phyloP scores from a whole-genome alignment of 345 rosid species.

The Eucalyptus sp. region DNA sequence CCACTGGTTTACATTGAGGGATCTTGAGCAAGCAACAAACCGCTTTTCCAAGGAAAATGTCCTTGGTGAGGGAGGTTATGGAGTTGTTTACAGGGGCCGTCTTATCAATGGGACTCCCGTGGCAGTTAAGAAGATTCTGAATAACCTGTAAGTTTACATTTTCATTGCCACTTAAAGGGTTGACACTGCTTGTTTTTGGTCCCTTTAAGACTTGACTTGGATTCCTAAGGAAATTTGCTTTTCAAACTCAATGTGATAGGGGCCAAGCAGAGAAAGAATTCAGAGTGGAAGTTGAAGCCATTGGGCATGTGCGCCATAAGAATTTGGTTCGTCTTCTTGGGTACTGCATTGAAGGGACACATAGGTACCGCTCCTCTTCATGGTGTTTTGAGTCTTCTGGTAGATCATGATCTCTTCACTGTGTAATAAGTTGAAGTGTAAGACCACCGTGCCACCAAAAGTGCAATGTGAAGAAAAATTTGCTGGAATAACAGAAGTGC shows the following conservation, averaged over 20 bases:
- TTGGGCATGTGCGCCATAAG: conserved; percentile 82
- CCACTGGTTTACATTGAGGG: conserved; percentile 81
- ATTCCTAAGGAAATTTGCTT: not conserved
- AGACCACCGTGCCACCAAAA: not conserved
- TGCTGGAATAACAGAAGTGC: not conserved
- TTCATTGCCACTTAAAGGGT: not conserved
- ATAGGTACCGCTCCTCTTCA: conserved; percentile 22
- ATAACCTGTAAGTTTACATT: conserved; percentile 45
- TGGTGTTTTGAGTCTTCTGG: not conserved
- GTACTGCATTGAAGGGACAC: conserved; percentile 73
- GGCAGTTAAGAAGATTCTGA: conserved; percentile 68
- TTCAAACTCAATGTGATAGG: conserved; percentile 11
- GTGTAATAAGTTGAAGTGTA: not conserved
- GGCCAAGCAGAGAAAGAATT: conserved; percentile 90
- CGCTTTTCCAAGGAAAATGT: conserved; percentile 63
- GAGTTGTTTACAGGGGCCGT: conserved; percentile 59
- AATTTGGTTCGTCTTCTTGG: conserved; percentile 81
- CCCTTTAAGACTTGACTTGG: not conserved
- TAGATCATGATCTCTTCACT: not conserved
- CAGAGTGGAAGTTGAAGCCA: conserved; percentile 73
- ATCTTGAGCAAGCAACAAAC: conserved; percentile 69
- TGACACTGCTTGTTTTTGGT: not conserved
- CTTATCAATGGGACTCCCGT: conserved; percentile 65
- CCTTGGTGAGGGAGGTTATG: conserved; percentile 81
- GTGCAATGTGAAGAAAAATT: not conserved